These are phyloP conservation scores for Salix caprea DNA, from an alignment of 345 rosid species.

Conservation along the genomic window DNA sequence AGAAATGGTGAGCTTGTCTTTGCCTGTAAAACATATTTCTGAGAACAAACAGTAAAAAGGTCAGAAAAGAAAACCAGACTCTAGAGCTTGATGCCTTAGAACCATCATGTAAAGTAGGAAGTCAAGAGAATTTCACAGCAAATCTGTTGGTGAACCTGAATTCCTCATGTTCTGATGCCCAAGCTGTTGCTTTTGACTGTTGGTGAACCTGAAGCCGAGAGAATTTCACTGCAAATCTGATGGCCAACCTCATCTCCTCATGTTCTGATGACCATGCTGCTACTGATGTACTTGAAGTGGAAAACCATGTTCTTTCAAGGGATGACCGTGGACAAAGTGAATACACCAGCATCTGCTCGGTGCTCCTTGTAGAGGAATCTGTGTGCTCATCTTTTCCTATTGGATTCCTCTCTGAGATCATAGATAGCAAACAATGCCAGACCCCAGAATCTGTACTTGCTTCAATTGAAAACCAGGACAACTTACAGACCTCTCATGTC, in stretches of 20 bases:
- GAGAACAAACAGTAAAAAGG: slow-evolving; percentile 8
- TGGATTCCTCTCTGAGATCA: slow-evolving; percentile 16
- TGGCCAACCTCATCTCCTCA: too few relatives aligned
- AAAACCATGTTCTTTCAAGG: too few relatives aligned
- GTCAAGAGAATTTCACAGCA: slow-evolving; percentile 1
- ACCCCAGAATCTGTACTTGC: slow-evolving; percentile 31
- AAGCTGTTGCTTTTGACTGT: too few relatives aligned
- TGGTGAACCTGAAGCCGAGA: too few relatives aligned
- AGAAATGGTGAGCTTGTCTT: slow-evolving; percentile 16
- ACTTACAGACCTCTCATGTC: slow-evolving; percentile 24
- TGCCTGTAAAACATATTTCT: slow-evolving; percentile 6
- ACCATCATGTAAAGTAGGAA: neutral
- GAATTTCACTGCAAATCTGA: too few relatives aligned
- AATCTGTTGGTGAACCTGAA: too few relatives aligned
- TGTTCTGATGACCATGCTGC: too few relatives aligned
- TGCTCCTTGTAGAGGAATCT: slow-evolving; percentile 25
- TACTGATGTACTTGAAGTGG: too few relatives aligned
- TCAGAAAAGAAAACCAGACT: slow-evolving; percentile 28
- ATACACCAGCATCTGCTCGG: slow-evolving; percentile 12
- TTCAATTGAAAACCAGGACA: slow-evolving; percentile 31
- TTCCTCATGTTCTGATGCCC: too few relatives aligned
- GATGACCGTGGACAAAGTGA: too few relatives aligned
- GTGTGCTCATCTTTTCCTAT: slow-evolving; percentile 29
- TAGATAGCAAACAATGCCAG: slow-evolving; percentile 9
- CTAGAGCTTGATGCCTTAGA: neutral